A percentile compares a stretch with the other conserved stretches of the same genome.
Evolutionary conservation across 202 grass and related monocot species (phyloP).

Genomic region (Schoenoplectus triqueter): DNA sequence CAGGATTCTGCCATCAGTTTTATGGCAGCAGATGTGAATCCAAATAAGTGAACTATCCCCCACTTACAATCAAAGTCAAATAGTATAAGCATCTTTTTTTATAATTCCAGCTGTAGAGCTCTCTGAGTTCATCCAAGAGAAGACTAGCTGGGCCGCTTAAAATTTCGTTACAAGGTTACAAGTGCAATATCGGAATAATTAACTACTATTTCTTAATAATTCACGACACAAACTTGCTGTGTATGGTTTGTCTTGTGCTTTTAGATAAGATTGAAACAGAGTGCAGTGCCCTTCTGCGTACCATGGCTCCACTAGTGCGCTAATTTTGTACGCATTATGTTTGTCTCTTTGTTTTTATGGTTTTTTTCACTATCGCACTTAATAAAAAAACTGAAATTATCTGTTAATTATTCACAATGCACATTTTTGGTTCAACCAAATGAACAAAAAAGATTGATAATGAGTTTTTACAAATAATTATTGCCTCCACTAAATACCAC

Average conservation of each 20-base stretch:
- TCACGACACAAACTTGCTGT: background rate
- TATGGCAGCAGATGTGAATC: too few species aligned
- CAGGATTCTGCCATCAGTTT: too few species aligned
- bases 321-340: constrained; percentile 9
- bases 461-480: too few species aligned
- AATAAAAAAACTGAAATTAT: background rate
- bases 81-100: too few species aligned
- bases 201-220: constrained; percentile 1
- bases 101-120: too few species aligned
- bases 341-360: background rate
- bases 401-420: background rate
- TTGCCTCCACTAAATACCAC: too few species aligned
- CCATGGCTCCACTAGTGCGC: background rate
- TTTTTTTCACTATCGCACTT: background rate
- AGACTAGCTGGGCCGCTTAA: background rate
- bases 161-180: background rate
- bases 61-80: too few species aligned
- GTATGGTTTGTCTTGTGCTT: constrained; percentile 18
- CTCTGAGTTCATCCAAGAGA: background rate
- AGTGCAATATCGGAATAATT: background rate
- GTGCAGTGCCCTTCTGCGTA: background rate
- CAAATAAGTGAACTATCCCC: too few species aligned
- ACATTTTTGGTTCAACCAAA: background rate
- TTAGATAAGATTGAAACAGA: background rate
- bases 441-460: background rate